A percentile compares a stretch with the other conserved stretches of the same genome.
Evolutionary conservation across 306 rosid genomes (phyloP).

Genomic region (Cicer yamashitae): DNA sequence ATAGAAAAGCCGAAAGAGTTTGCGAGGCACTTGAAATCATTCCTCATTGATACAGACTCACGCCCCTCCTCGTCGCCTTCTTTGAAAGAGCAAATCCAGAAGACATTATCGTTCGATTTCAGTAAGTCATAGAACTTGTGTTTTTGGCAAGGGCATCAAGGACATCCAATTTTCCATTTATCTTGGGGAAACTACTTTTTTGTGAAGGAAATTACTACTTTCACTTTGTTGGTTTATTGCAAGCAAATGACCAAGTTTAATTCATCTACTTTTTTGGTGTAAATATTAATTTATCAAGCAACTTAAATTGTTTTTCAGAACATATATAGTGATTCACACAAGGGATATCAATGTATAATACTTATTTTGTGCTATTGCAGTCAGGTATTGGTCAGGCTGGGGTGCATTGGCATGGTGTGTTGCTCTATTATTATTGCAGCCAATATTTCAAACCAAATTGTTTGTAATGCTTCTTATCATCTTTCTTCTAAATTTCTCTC

Average conservation of each 20-base stretch:
- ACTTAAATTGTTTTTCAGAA: neutral
- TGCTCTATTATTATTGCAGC: slow-evolving; percentile 32
- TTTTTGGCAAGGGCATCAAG: slow-evolving; percentile 6
- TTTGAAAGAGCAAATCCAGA: slow-evolving; percentile 43
- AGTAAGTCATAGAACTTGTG: slow-evolving; percentile 11
- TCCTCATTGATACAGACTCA: slow-evolving; percentile 49
- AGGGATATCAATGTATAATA: slow-evolving; percentile 19
- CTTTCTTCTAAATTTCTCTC: slow-evolving; percentile 20
- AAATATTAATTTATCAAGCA: no score
- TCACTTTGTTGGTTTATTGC: slow-evolving; percentile 11
- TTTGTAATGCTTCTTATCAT: slow-evolving; percentile 25
- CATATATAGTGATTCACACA: neutral
- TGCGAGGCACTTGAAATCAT: slow-evolving; percentile 54
- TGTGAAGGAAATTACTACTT: neutral
- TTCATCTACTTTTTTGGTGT: slow-evolving; percentile 8
- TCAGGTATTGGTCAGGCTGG: slow-evolving; percentile 32
- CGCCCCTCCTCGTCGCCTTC: slow-evolving; percentile 34
- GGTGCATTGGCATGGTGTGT: slow-evolving; percentile 40
- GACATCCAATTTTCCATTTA: neutral
- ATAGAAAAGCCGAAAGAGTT: slow-evolving; percentile 65
- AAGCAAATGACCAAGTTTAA: slow-evolving; percentile 25
- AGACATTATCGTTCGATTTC: slow-evolving; percentile 42
- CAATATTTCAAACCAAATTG: slow-evolving; percentile 24
- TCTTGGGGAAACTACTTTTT: neutral
- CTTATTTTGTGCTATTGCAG: slow-evolving; percentile 33